These are phyloP conservation scores for Tetrahymena borealis DNA, from an alignment of 73 alveolate species.

Conservation along the genomic window DNA sequence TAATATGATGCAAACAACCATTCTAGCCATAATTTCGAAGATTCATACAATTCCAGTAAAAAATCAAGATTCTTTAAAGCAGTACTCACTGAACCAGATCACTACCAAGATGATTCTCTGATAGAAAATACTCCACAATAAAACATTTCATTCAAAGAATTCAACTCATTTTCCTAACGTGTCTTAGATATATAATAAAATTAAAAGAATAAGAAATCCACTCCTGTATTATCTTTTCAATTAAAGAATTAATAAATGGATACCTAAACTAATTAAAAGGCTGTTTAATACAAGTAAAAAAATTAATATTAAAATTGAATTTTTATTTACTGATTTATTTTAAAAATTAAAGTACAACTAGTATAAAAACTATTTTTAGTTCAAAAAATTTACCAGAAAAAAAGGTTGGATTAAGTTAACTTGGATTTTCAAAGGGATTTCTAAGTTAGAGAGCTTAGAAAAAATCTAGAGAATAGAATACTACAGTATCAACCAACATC, in stretches of 20 bases:
- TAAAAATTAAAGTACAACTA: not conserved
- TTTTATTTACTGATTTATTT: too few relatives aligned
- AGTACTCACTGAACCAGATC: not conserved
- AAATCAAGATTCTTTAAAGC: not conserved
- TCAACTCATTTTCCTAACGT: too few relatives aligned
- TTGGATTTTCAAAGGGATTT: not conserved
- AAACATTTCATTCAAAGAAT: not conserved
- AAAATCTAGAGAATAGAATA: not conserved
- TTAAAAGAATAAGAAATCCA: not conserved
- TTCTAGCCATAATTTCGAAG: not conserved
- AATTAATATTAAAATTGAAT: too few relatives aligned
- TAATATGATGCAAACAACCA: not conserved
- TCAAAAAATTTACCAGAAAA: not conserved
- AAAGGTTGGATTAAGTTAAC: not conserved
- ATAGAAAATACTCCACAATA: not conserved
- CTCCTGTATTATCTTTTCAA: too few relatives aligned
- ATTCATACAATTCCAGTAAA: not conserved
- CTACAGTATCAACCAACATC: not conserved
- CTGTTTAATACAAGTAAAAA: too few relatives aligned
- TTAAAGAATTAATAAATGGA: too few relatives aligned
- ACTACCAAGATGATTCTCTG: not conserved
- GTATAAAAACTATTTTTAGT: not conserved
- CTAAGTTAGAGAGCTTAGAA: not conserved
- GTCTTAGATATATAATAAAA: too few relatives aligned
- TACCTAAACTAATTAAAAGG: too few relatives aligned